Conservation (phyloP, 1,284 basidiomycete genomes). For the Ceratobasidium sp. region DNA sequence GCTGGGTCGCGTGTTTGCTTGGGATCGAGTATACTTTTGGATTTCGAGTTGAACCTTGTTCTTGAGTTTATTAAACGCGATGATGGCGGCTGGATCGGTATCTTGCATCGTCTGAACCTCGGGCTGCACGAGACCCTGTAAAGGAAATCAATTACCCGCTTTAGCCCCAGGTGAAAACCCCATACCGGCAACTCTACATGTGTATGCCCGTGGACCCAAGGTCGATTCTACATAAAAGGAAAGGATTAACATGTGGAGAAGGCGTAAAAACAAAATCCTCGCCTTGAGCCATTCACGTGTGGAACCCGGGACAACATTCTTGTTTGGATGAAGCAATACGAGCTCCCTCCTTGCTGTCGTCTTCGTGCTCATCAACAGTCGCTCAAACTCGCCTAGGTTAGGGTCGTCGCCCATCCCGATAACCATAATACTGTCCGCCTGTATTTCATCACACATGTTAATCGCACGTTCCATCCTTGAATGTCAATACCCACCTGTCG, state of each 20-base stretch:
- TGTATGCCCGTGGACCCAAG: slow-evolving; percentile 94
- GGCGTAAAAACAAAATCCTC: slow-evolving; percentile 48
- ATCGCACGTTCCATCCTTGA: slow-evolving; percentile 2
- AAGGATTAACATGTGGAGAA: slow-evolving; percentile 15
- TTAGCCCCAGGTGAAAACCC: slow-evolving; percentile 54
- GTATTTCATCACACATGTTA: slow-evolving; percentile 40
- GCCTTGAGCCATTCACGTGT: slow-evolving; percentile 98
- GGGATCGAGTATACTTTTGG: slow-evolving; percentile 83
- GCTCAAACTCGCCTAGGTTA: slow-evolving; percentile 90
- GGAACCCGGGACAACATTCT: slow-evolving; percentile 89
- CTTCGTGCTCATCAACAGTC: slow-evolving; percentile 92
- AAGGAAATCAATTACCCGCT: slow-evolving; percentile 46
- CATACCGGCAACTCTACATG: slow-evolving; percentile 88
- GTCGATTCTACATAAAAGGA: slow-evolving; percentile 73
- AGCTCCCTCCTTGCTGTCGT: slow-evolving; percentile 98
- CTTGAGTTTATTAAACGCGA: slow-evolving; percentile 80
- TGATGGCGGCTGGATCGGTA: slow-evolving; percentile 90
- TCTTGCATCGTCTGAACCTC: slow-evolving; percentile 19
- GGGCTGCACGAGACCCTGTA: slow-evolving; percentile 11
- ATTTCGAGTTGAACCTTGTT: slow-evolving; percentile 91
- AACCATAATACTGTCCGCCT: slow-evolving; percentile 97
- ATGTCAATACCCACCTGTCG: slow-evolving; percentile 72
- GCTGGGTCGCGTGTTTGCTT: slow-evolving; percentile 77
- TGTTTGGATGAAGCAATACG: slow-evolving; percentile 92
- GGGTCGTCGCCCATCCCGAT: slow-evolving; percentile 95